Conservation (phyloP, 768 basidiomycete genomes). For the Leccinum imitatum region DNA sequence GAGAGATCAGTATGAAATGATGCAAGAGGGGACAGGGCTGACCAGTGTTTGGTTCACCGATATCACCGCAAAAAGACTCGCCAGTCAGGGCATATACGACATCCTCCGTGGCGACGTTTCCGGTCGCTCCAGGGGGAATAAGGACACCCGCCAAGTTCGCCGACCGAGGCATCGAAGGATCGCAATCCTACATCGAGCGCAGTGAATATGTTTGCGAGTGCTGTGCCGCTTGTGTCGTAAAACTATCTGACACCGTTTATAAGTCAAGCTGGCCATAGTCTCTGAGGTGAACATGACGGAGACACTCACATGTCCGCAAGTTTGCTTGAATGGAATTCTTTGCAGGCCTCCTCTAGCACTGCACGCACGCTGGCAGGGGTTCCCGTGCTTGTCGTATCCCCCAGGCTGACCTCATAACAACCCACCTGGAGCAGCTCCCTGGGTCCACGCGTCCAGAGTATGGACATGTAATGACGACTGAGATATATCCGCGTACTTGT, state of each 20-base stretch:
- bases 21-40: no score
- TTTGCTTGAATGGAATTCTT: conserved; percentile 54
- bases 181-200: conserved; percentile 73
- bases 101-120: no score
- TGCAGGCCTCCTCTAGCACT: conserved; percentile 71
- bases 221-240: conserved; percentile 89
- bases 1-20: no score
- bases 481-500: no score
- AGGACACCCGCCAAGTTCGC: conserved; percentile 85
- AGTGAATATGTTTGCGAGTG: conserved; percentile 69
- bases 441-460: no score
- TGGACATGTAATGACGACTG: no score
- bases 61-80: no score
- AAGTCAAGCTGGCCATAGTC: not conserved
- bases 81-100: no score
- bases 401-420: no score
- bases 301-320: conserved; percentile 56
- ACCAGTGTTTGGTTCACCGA: no score
- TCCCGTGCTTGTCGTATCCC: no score
- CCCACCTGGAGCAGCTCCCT: no score
- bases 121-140: conserved; percentile 45
- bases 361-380: conserved; percentile 56
- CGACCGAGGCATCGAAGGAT: conserved; percentile 77
- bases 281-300: conserved; percentile 13
- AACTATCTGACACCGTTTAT: conserved; percentile 45